These are phyloP conservation scores for Microbotryum lychnidis-dioicae DNA, from an alignment of 1,284 basidiomycete genomes.

Conservation along the genomic window DNA sequence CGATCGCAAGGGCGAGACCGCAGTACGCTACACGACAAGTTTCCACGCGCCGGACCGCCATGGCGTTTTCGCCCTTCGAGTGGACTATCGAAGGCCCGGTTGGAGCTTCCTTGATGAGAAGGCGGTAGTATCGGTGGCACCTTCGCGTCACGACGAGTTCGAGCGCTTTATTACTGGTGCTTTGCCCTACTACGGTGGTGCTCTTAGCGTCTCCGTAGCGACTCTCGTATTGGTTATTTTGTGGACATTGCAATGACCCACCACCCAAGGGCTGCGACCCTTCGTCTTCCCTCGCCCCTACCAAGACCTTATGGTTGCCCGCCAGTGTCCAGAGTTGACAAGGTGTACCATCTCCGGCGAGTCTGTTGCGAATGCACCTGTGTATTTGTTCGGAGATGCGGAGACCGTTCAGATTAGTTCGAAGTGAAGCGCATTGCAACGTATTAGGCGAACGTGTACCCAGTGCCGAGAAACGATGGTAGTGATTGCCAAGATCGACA, in stretches of 20 bases:
- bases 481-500: constrained; percentile 60
- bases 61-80: constrained; percentile 92
- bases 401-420: too few relatives aligned
- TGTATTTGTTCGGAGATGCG: too few relatives aligned
- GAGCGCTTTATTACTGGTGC: constrained; percentile 87
- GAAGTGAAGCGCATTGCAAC: too few relatives aligned
- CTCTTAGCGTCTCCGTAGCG: constrained; percentile 71
- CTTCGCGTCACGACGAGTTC: constrained; percentile 88
- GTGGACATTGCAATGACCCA: constrained; percentile 48
- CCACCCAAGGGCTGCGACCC: neutral
- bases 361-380: neutral
- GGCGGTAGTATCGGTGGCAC: constrained; percentile 71
- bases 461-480: too few relatives aligned
- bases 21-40: constrained; percentile 55
- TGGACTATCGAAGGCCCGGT: constrained; percentile 82
- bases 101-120: constrained; percentile 65
- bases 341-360: neutral
- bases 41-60: constrained; percentile 90
- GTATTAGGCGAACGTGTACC: too few relatives aligned
- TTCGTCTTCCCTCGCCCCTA: neutral
- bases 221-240: constrained; percentile 75
- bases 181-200: constrained; percentile 88
- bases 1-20: too few relatives aligned
- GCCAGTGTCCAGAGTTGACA: neutral
- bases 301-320: neutral